A percentile compares a stretch with the other conserved stretches of the same genome.
phyloP scores from a whole-genome alignment of 2,329 filamentous ascomycete genomes.

The Periglandula ipomoeae region DNA sequence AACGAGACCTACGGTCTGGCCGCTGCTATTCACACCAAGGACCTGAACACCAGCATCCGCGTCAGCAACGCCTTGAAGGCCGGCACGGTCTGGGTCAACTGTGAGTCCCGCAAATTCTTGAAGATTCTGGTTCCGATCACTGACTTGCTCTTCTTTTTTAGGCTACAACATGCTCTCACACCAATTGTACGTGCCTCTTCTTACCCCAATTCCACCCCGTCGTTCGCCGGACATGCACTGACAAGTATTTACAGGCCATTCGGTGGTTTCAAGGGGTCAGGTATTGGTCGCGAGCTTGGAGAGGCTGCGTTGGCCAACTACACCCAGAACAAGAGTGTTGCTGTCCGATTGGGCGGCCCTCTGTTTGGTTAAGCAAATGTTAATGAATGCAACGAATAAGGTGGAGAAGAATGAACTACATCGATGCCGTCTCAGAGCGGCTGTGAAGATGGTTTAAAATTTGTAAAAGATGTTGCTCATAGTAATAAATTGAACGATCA shows the following conservation, averaged over 20 bases:
- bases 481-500: neutral
- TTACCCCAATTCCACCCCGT: neutral
- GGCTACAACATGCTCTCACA: slow-evolving; percentile 48
- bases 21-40: slow-evolving; percentile 71
- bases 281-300: slow-evolving; percentile 68
- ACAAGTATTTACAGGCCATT: slow-evolving; percentile 43
- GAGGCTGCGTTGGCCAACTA: slow-evolving; percentile 60
- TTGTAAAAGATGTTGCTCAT: neutral
- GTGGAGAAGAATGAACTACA: neutral
- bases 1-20: slow-evolving; percentile 81
- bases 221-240: neutral
- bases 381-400: neutral
- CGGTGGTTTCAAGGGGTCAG: slow-evolving; percentile 69
- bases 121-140: neutral
- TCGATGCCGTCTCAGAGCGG: neutral
- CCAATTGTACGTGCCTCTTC: slow-evolving; percentile 5
- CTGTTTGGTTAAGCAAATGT: slow-evolving; percentile 11
- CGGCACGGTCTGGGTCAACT: slow-evolving; percentile 53
- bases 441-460: neutral
- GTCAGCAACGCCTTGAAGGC: slow-evolving; percentile 68
- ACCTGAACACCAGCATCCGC: slow-evolving; percentile 74
- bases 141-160: slow-evolving; percentile 14
- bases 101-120: slow-evolving; percentile 11
- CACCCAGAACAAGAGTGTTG: slow-evolving; percentile 59
- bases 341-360: slow-evolving; percentile 29